Evolutionary conservation across 371 early-diverging fungal genomes (phyloP).

Genomic region (Blakeslea trispora): DNA sequence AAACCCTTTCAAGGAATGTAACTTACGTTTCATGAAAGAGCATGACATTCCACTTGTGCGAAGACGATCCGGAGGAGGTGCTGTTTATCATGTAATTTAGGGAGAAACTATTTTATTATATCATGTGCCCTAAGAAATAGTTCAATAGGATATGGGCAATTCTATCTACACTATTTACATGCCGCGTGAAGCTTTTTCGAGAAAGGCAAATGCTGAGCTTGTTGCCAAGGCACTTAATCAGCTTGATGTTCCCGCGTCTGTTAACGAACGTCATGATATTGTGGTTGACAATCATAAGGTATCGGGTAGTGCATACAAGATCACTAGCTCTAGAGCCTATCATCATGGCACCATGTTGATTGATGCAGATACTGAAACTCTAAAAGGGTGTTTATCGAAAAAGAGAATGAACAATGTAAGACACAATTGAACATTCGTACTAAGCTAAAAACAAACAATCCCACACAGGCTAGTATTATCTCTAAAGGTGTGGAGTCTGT

Average conservation of each 20-base stretch:
- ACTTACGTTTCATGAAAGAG: constrained; percentile 66
- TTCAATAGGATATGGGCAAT: constrained; percentile 87
- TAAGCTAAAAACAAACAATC: neutral
- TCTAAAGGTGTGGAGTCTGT: constrained; percentile 92
- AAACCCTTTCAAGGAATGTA: constrained; percentile 95
- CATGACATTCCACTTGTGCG: constrained; percentile 81
- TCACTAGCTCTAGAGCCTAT: constrained; percentile 81
- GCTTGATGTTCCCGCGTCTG: constrained; percentile 84
- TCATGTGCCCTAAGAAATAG: neutral
- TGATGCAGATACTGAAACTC: constrained; percentile 74
- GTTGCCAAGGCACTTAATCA: constrained; percentile 76
- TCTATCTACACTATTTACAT: constrained; percentile 91
- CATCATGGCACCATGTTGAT: constrained; percentile 99
- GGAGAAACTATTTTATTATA: neutral
- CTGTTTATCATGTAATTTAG: constrained; percentile 89
- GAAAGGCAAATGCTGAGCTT: constrained; percentile 76
- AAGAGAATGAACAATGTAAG: constrained; percentile 36
- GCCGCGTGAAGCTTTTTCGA: constrained; percentile 85
- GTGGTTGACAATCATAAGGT: constrained; percentile 79
- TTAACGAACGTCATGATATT: constrained; percentile 90
- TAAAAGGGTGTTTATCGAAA: constrained; percentile 55
- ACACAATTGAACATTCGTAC: neutral
- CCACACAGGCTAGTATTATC: constrained; percentile 52
- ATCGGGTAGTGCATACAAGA: constrained; percentile 94
- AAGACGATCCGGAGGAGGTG: constrained; percentile 93